Evolutionary conservation across 2,329 filamentous ascomycete species (phyloP).

Genomic region (Parascedosporium putredinis): DNA sequence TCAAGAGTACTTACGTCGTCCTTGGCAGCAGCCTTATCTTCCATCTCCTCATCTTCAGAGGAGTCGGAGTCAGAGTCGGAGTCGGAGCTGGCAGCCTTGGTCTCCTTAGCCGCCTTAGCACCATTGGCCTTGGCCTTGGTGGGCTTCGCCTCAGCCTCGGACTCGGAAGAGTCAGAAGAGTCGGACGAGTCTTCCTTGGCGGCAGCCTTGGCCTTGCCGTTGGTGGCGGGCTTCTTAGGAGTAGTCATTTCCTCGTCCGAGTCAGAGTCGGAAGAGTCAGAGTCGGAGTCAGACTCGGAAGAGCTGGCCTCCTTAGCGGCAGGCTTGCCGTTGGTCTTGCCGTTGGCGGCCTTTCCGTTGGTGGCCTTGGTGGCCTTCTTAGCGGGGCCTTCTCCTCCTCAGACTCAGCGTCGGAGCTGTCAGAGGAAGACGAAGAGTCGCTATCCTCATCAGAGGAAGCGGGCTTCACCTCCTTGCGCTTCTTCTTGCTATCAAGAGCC

Average conservation of each 20-base stretch:
- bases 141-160: conserved; percentile 19
- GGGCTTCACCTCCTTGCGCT: conserved; percentile 33
- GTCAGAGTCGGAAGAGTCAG: conserved; percentile 30
- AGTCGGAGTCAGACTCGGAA: conserved; percentile 23
- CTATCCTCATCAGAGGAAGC: conserved; percentile 17
- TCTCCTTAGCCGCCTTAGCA: conserved; percentile 11
- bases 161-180: conserved; percentile 18
- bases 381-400: conserved; percentile 20
- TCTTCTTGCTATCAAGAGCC: conserved; percentile 32
- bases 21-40: conserved; percentile 19
- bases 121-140: conserved; percentile 4
- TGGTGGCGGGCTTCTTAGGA: conserved; percentile 3
- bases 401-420: conserved; percentile 27
- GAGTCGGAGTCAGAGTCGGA: conserved; percentile 20
- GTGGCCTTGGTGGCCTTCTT: conserved; percentile 24
- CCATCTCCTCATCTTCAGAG: conserved; percentile 15
- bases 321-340: conserved; percentile 15
- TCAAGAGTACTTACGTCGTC: conserved; percentile 3
- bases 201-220: conserved; percentile 12
- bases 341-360: conserved; percentile 17
- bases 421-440: conserved; percentile 23
- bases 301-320: conserved; percentile 18
- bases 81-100: conserved; percentile 19
- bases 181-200: conserved; percentile 23
- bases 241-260: conserved; percentile 21